Evolutionary conservation across 2,329 filamentous ascomycete species (phyloP).

Genomic region (Aspergillus sojae): DNA sequence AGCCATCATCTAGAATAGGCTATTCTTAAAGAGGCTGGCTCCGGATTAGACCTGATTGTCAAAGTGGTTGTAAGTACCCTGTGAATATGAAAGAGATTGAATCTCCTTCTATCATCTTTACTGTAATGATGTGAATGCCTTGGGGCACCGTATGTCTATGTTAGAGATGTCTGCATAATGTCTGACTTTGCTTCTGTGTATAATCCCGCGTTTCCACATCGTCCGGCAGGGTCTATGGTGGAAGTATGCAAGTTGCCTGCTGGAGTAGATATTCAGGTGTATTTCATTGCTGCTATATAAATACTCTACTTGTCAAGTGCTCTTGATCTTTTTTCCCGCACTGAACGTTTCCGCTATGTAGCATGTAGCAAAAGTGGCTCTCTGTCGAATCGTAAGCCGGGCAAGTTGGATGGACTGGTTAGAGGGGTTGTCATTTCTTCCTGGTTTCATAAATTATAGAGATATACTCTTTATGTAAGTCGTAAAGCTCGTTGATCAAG

Average conservation of each 20-base stretch:
- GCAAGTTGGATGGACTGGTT: not conserved
- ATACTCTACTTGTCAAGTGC: not conserved
- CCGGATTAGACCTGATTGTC: conserved; percentile 71
- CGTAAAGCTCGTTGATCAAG: not conserved
- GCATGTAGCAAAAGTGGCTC: not conserved
- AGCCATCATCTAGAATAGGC: conserved; percentile 65
- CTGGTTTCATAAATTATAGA: not conserved
- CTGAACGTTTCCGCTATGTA: not conserved
- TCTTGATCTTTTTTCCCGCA: not conserved
- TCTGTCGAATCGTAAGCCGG: no score
- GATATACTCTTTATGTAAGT: not conserved
- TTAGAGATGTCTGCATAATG: conserved; percentile 21
- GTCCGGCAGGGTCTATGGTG: conserved; percentile 19
- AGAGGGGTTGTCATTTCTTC: not conserved
- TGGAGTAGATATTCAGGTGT: conserved; percentile 16
- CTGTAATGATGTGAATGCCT: not conserved
- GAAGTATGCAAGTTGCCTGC: conserved; percentile 17
- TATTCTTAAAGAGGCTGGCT: conserved; percentile 75
- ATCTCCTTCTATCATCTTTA: not conserved
- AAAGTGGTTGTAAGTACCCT: conserved; percentile 62
- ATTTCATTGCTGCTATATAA: conserved; percentile 16
- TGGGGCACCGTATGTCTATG: not conserved
- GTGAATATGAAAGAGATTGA: not conserved
- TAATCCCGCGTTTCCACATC: conserved; percentile 14
- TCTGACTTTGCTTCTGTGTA: conserved; percentile 17